phyloP scores from a whole-genome alignment of 106 monocot genomes.

The Narthecium ossifragum region DNA sequence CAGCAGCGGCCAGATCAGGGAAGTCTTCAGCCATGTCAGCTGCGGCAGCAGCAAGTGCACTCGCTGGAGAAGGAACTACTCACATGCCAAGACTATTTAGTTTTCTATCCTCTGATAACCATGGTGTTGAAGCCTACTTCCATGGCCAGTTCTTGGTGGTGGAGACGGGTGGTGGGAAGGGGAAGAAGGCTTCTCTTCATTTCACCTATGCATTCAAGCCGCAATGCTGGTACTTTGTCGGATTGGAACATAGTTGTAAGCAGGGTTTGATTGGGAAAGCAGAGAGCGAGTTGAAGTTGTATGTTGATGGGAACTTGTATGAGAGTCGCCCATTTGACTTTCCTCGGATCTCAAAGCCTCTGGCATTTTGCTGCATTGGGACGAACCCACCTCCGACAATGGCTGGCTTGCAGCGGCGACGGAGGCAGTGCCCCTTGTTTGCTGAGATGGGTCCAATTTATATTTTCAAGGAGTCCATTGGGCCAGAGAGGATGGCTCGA shows the following conservation, averaged over 20 bases:
- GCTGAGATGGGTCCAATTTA: constrained; percentile 96
- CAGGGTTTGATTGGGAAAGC: constrained; percentile 81
- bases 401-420: constrained; percentile 68
- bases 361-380: constrained; percentile 89
- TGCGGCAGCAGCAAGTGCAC: constrained; percentile 85
- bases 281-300: constrained; percentile 85
- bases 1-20: constrained; percentile 66
- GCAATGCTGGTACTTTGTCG: constrained; percentile 86
- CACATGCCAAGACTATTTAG: constrained; percentile 98
- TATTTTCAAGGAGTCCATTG: constrained; percentile 93
- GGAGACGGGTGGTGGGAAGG: constrained; percentile 70
- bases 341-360: constrained; percentile 74
- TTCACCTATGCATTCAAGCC: constrained; percentile 88
- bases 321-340: constrained; percentile 89
- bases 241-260: constrained; percentile 78
- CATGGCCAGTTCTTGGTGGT: constrained; percentile 97
- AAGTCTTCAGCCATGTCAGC: constrained; percentile 91
- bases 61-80: constrained; percentile 70
- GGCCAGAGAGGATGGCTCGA: constrained; percentile 68
- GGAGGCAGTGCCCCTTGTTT: constrained; percentile 83
- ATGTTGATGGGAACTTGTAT: constrained; percentile 82
- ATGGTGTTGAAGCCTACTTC: constrained; percentile 92
- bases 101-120: constrained; percentile 79
- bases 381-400: constrained; percentile 92
- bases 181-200: constrained; percentile 76